A percentile compares a stretch with the other conserved stretches of the same genome.
These are phyloP conservation scores for Fusarium vanettenii DNA, from an alignment of 2,329 filamentous ascomycete species.

Conservation along the genomic window DNA sequence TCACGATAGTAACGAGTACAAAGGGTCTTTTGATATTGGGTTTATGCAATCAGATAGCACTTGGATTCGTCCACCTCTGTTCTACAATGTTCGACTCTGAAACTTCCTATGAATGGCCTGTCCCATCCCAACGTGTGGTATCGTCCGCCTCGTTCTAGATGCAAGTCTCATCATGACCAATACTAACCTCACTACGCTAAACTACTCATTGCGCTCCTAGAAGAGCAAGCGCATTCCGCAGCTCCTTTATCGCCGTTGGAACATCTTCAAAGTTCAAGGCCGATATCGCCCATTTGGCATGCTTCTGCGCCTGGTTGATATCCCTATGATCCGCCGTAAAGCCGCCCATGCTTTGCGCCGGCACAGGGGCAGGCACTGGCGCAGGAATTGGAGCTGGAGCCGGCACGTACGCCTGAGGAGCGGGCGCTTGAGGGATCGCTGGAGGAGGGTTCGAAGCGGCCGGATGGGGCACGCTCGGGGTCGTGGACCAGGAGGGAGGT, in stretches of 20 bases:
- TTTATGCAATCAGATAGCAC: slow-evolving; percentile 16
- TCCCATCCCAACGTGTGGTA: slow-evolving; percentile 25
- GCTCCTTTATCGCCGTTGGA: slow-evolving; percentile 85
- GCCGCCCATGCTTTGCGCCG: slow-evolving; percentile 11
- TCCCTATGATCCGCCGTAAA: slow-evolving; percentile 59
- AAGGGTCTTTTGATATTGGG: slow-evolving; percentile 8
- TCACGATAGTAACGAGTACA: slow-evolving; percentile 25
- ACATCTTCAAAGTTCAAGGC: slow-evolving; percentile 97
- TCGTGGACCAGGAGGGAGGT: slow-evolving; percentile 36
- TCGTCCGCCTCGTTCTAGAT: slow-evolving; percentile 26
- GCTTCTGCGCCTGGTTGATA: slow-evolving; percentile 87
- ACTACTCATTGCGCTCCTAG: slow-evolving; percentile 67
- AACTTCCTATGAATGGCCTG: background rate
- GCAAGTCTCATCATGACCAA: background rate
- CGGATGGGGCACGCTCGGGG: slow-evolving; percentile 37
- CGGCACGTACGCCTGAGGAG: slow-evolving; percentile 21
- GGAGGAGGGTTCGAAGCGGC: slow-evolving; percentile 36
- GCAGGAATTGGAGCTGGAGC: slow-evolving; percentile 19
- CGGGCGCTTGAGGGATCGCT: slow-evolving; percentile 25
- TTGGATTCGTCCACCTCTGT: slow-evolving; percentile 23
- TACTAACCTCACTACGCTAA: background rate
- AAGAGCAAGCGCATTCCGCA: slow-evolving; percentile 77
- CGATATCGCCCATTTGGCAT: slow-evolving; percentile 96
- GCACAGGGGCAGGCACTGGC: slow-evolving; percentile 1
- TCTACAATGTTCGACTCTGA: slow-evolving; percentile 14